Base-by-base conservation (phyloP, 352 stramenopile species). In the Phytophthora rubi region DNA sequence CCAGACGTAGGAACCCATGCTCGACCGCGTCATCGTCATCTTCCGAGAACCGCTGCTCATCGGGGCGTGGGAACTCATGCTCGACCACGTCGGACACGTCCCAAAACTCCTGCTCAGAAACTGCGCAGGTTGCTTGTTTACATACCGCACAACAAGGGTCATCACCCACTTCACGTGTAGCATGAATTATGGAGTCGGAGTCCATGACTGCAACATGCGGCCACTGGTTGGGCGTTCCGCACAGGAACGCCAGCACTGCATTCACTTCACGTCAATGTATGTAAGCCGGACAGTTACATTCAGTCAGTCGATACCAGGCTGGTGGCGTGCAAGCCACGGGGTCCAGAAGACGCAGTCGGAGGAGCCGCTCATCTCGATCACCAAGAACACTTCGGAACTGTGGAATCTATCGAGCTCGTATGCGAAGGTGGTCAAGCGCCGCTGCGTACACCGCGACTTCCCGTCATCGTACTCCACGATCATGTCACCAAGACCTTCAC, bases 331-430 rank as follows among this genome's bases (percentile, higher is more conserved):
- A 2, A 79, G 49, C 65, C 72, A 79, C 30, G 53, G 54, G 47
- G 79, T 74, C 0, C 70, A 66, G 16, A 80, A 69, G 45, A 83
- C 68, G 45, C 58, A 75, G 33, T 80, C 54, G 18, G 70, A 80
- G 3, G 57, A 61, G 0, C 62, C 60, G 21, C 42, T 55, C 28
- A 80, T 21, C 2, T 84, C 66, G 16, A 82, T 72, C 5, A 84
- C 59, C 15, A 71, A 35, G 39, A 85, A 81, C 0, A 71, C 62
- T 12, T 77, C 67, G 2, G 21, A 63, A 12, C 39, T 15, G 6
- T 1, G 2, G 16, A 78, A 74, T 1, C 63, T 65, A 15, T 77
- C 71, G 32, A 79, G 56, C 32, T 49, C 28, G 44, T 71, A 77
- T 6, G 33, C 13, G 13, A 76, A 59, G 23, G 33, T 55, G 6